Conservation (phyloP, 75 land plant genomes). For the Picea sitchensis region DNA sequence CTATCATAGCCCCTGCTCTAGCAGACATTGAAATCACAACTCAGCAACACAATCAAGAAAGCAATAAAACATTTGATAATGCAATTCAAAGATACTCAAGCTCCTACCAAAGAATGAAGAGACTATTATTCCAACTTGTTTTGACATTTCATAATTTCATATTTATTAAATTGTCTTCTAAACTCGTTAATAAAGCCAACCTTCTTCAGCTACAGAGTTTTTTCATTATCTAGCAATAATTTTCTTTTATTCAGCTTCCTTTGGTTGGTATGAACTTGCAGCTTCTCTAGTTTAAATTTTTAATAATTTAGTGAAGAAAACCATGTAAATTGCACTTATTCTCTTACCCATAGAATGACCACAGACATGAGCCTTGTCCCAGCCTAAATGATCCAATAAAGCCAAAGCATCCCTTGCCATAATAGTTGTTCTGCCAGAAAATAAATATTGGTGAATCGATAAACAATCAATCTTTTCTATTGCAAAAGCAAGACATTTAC, state of each 20-base stretch:
- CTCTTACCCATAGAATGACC: slow-evolving; percentile 98
- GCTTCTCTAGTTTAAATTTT: background rate
- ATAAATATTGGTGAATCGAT: background rate
- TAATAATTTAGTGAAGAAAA: background rate
- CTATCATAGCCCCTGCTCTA: slow-evolving; percentile 88
- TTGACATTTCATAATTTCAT: background rate
- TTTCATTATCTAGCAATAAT: background rate
- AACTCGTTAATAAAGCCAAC: background rate
- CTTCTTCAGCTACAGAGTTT: background rate
- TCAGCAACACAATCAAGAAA: background rate
- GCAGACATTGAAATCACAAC: slow-evolving; percentile 3
- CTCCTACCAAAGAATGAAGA: background rate
- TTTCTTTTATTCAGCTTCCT: background rate
- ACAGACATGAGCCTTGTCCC: slow-evolving; percentile 83
- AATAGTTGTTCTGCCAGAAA: slow-evolving; percentile 59
- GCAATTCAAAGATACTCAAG: background rate
- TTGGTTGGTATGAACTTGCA: slow-evolving; percentile 3
- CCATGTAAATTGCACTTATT: background rate
- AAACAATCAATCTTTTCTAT: background rate
- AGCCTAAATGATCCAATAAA: slow-evolving; percentile 88
- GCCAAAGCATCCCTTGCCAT: slow-evolving; percentile 96
- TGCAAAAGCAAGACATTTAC: background rate
- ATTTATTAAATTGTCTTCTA: background rate
- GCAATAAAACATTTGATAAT: background rate
- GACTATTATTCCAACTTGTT: background rate